phyloP scores from a whole-genome alignment of 805 yeast species.

The Candida silvatica region DNA sequence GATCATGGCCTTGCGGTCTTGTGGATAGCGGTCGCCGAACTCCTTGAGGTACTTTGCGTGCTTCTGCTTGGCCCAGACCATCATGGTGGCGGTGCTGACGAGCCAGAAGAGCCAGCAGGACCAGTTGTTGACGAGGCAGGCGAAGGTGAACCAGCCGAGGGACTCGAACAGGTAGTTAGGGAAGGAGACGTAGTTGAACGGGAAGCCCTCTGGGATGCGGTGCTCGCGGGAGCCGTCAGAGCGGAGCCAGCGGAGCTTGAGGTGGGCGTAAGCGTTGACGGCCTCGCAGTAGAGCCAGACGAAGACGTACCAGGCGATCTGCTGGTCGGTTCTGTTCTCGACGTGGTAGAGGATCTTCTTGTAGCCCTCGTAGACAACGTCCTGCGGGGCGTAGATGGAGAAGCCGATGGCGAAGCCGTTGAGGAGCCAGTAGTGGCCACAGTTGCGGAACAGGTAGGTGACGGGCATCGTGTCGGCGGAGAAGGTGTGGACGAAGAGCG shows the following conservation, averaged over 20 bases:
- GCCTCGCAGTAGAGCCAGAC: slow-evolving; percentile 54
- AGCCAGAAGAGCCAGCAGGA: slow-evolving; percentile 61
- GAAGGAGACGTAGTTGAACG: slow-evolving; percentile 73
- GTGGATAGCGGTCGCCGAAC: slow-evolving; percentile 74
- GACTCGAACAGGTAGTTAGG: slow-evolving; percentile 93
- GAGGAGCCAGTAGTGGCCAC: slow-evolving; percentile 87
- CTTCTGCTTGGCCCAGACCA: slow-evolving; percentile 83
- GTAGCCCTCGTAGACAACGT: slow-evolving; percentile 10
- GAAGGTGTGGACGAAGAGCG: slow-evolving; percentile 75
- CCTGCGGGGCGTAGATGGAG: slow-evolving; percentile 23
- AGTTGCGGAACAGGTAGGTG: slow-evolving; percentile 79
- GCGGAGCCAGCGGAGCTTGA: slow-evolving; percentile 53
- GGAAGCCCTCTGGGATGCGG: slow-evolving; percentile 74
- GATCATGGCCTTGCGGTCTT: slow-evolving; percentile 66
- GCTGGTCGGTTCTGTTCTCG: slow-evolving; percentile 28
- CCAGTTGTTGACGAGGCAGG: slow-evolving; percentile 70
- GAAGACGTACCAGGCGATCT: slow-evolving; percentile 27
- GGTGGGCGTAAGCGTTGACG: slow-evolving; percentile 68
- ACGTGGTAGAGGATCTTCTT: slow-evolving; percentile 34
- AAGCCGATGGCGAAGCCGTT: slow-evolving; percentile 49
- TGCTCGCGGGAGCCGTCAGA: slow-evolving; percentile 48
- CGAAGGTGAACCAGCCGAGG: slow-evolving; percentile 63
- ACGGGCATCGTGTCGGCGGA: slow-evolving; percentile 91
- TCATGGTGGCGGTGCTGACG: slow-evolving; percentile 79
- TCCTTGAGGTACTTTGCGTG: slow-evolving; percentile 59